Base-by-base conservation (phyloP, 1,284 basidiomycete genomes). In the Ustilago vetiveriae region DNA sequence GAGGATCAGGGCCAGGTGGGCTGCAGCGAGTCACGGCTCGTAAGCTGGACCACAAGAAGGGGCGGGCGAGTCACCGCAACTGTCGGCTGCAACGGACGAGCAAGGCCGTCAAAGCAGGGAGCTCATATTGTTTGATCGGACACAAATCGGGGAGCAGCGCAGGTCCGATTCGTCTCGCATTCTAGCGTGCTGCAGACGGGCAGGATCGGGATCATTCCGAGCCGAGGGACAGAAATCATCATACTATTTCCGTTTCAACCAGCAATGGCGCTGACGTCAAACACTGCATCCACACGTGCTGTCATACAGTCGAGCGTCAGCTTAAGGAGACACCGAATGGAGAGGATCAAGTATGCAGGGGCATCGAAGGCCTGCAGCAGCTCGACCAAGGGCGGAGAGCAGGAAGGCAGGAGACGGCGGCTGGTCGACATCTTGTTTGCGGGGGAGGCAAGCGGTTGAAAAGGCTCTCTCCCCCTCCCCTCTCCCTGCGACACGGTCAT, bases 101-200 rank as follows among this genome's bases (percentile, higher is more conserved):
- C 27, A 64, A 30, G 40, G 35, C 60, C n/a, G n/a, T n/a, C n/a
- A n/a, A n/a, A n/a, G n/a, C n/a, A n/a, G n/a, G n/a, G n/a, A n/a
- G n/a, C n/a, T n/a, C n/a, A n/a, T n/a, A n/a, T n/a, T 13, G 32
- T 58, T 57, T 37, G 50, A 65, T 65, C 62, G 53, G n/a, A 7
- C 4, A 1, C 3, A n/a, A 5, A 57, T 64, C 54, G 54, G 53
- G 48, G 6, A 9, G 1, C 0, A 6, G 3, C 9, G 6, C 2
- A 7, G 6, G 6, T 9, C 49, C 54, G 62, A 65, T 65, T 9
- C 16, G 13, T 2, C 1, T 1, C 2, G 3, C 23, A 11, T n/a
- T 27, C 17, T 6, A 10, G 14, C 16, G 37, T 27, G 22, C 6
- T 32, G 22, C 19, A 13, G 16, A 24, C 39, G 49, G 53, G 37